These are phyloP conservation scores for Babesia bovis DNA, from an alignment of 169 alveolate genomes.

Conservation along the genomic window DNA sequence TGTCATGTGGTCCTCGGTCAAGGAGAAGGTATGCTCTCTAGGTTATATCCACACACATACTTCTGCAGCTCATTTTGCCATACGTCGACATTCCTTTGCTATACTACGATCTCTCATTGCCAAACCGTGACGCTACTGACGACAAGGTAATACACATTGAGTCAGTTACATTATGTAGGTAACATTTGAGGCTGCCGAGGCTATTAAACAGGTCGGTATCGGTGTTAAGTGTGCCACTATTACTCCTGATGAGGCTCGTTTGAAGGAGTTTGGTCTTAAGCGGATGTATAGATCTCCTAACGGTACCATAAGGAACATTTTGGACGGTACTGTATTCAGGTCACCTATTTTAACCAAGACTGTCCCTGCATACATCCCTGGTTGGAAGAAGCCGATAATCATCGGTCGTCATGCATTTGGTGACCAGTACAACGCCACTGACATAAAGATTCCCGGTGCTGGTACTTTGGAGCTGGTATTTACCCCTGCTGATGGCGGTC, in stretches of 20 bases:
- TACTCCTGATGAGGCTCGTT: conserved; percentile 96
- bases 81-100: conserved; percentile 86
- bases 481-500: conserved; percentile 82
- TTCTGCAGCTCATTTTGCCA: conserved; percentile 83
- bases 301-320: conserved; percentile 92
- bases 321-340: conserved; percentile 94
- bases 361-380: conserved; percentile 89
- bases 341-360: conserved; percentile 91
- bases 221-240: conserved; percentile 96
- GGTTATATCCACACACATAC: neutral
- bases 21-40: conserved; percentile 74
- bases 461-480: conserved; percentile 86
- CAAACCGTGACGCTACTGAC: conserved; percentile 89
- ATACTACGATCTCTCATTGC: conserved; percentile 89
- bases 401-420: conserved; percentile 96
- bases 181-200: conserved; percentile 94
- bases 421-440: conserved; percentile 92
- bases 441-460: conserved; percentile 79
- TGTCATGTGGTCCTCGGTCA: conserved; percentile 89
- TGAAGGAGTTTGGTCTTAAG: conserved; percentile 89
- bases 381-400: conserved; percentile 91
- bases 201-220: conserved; percentile 86
- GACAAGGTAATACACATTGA: conserved; percentile 68
- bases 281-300: conserved; percentile 94
- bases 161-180: conserved; percentile 57